Conservation (phyloP, 129 eudicot species). For the Centrapalus pauciflorus region DNA sequence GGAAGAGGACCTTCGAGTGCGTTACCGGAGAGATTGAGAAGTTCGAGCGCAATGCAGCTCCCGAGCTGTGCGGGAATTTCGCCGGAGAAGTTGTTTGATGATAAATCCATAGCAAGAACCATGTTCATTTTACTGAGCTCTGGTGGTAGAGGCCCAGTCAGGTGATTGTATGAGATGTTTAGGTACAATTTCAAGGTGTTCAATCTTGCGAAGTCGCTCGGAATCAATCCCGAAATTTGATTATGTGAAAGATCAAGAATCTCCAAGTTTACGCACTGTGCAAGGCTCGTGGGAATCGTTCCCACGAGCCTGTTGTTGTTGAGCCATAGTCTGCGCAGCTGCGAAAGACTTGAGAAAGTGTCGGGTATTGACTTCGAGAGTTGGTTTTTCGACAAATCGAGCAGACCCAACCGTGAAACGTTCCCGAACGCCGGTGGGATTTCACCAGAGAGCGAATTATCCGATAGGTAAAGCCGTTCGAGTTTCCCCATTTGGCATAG, state of each 20-base stretch:
- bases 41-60: constrained; percentile 77
- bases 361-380: constrained; percentile 63
- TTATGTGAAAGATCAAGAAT: constrained; percentile 76
- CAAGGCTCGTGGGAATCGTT: constrained; percentile 57
- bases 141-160: constrained; percentile 59
- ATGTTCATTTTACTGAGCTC: constrained; percentile 86
- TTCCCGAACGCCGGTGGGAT: constrained; percentile 58
- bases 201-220: constrained; percentile 66
- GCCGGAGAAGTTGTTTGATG: constrained; percentile 63
- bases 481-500: constrained; percentile 47
- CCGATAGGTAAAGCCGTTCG: constrained; percentile 63
- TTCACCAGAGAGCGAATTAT: constrained; percentile 63
- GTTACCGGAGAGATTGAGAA: constrained; percentile 55
- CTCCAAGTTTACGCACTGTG: constrained; percentile 70
- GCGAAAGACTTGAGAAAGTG: constrained; percentile 59
- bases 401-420: constrained; percentile 63
- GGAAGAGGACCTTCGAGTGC: constrained; percentile 57
- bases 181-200: constrained; percentile 72
- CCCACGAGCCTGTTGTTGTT: constrained; percentile 58
- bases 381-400: constrained; percentile 64
- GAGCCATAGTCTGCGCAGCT: constrained; percentile 59
- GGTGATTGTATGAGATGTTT: constrained; percentile 59
- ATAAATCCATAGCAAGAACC: constrained; percentile 82
- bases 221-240: constrained; percentile 56
- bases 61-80: constrained; percentile 62